Conservation (phyloP, 768 basidiomycete species). For the Pleurotus platypus region DNA sequence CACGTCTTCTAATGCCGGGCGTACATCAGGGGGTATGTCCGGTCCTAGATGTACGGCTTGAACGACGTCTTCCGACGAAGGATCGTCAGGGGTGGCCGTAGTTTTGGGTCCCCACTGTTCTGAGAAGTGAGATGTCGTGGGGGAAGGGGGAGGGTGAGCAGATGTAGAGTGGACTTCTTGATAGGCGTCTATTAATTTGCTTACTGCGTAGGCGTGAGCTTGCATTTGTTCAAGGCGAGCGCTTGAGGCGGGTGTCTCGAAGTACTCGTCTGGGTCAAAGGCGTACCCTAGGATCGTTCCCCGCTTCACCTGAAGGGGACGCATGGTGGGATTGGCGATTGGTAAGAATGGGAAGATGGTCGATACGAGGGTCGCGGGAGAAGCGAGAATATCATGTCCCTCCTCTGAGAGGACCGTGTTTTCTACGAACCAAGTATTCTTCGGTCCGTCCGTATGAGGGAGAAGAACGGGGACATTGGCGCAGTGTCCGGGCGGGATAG, state of each 20-base stretch:
- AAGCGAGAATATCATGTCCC: conserved; percentile 4
- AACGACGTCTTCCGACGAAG: conserved; percentile 1
- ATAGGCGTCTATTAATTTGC: conserved; percentile 1
- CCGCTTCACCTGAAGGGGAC: conserved; percentile 9
- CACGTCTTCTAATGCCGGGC: conserved; percentile 13
- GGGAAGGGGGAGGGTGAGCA: background rate
- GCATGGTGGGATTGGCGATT: conserved; percentile 12
- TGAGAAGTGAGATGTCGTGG: background rate
- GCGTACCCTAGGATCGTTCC: conserved; percentile 13
- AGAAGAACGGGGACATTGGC: conserved; percentile 4
- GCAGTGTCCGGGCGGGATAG: background rate
- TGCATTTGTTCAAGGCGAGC: background rate
- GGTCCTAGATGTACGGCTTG: conserved; percentile 13
- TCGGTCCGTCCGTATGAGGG: background rate
- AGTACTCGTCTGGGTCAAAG: background rate
- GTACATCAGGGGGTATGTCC: conserved; percentile 12
- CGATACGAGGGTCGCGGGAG: conserved; percentile 14
- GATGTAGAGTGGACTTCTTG: background rate
- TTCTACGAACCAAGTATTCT: conserved; percentile 14
- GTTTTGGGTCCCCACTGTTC: conserved; percentile 19
- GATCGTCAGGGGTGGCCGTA: conserved; percentile 16
- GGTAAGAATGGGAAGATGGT: conserved; percentile 8
- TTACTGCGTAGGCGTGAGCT: background rate
- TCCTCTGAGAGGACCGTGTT: conserved; percentile 11
- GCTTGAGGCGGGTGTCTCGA: conserved; percentile 9